These are phyloP conservation scores for Acorus calamus DNA, from an alignment of 106 monocot species.

Conservation along the genomic window DNA sequence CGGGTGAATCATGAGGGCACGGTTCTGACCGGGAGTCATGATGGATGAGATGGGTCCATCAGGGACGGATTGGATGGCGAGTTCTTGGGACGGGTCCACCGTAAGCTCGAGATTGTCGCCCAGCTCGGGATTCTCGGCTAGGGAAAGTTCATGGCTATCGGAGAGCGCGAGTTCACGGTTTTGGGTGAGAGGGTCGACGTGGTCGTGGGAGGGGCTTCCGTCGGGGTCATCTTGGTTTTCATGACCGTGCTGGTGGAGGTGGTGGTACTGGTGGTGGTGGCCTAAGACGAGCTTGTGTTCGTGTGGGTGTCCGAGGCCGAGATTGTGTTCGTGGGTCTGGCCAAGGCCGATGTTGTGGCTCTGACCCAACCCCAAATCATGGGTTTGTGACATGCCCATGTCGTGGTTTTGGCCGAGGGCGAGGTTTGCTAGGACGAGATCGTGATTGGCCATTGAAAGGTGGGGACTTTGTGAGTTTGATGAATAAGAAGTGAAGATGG, in stretches of 20 bases:
- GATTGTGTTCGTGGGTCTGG: conserved; percentile 20
- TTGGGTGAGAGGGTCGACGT: conserved; percentile 13
- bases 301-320: conserved; percentile 23
- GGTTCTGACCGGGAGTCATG: conserved; percentile 40
- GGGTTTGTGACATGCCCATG: conserved; percentile 42
- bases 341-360: conserved; percentile 37
- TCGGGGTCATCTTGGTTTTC: neutral
- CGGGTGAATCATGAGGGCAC: conserved; percentile 24
- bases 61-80: conserved; percentile 42
- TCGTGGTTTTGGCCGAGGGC: conserved; percentile 54
- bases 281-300: conserved; percentile 30
- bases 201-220: neutral
- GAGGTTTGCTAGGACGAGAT: conserved; percentile 58
- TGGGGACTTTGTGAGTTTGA: neutral
- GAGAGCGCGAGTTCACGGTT: conserved; percentile 27
- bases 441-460: conserved; percentile 70
- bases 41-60: conserved; percentile 30
- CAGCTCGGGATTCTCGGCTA: conserved; percentile 56
- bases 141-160: conserved; percentile 61
- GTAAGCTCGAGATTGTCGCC: conserved; percentile 35
- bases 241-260: conserved; percentile 13
- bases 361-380: conserved; percentile 38
- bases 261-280: conserved; percentile 21
- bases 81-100: conserved; percentile 53
- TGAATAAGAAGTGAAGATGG: neutral